These are phyloP conservation scores for Ustilago nuda DNA, from an alignment of 1,284 basidiomycete species.

Conservation along the genomic window DNA sequence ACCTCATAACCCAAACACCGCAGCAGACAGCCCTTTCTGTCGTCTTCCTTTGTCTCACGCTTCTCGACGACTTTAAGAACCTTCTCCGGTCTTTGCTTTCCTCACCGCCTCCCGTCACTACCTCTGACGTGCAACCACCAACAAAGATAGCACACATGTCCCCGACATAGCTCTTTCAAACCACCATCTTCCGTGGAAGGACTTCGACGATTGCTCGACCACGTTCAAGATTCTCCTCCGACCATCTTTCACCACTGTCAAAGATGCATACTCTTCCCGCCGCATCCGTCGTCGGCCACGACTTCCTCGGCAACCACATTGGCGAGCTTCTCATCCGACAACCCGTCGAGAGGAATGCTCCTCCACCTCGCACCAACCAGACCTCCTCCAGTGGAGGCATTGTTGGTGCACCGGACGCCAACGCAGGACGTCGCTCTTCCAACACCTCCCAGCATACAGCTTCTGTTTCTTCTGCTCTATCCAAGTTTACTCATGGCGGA, in stretches of 20 bases:
- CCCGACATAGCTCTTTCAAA: slow-evolving; percentile 12
- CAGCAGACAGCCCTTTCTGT: background rate
- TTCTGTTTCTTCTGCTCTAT: background rate
- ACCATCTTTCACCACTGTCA: slow-evolving; percentile 1
- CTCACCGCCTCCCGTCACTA: background rate
- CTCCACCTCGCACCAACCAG: slow-evolving; percentile 1
- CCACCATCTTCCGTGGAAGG: slow-evolving; percentile 16
- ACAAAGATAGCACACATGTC: slow-evolving; percentile 24
- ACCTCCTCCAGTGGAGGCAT: slow-evolving; percentile 28
- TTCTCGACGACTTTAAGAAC: background rate
- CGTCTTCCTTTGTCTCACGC: background rate
- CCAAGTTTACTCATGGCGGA: background rate
- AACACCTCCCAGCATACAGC: background rate
- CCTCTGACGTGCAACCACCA: background rate
- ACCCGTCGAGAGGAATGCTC: slow-evolving; percentile 16
- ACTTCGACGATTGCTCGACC: slow-evolving; percentile 7
- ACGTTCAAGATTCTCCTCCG: background rate
- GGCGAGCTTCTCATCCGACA: slow-evolving; percentile 50
- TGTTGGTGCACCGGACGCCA: slow-evolving; percentile 9
- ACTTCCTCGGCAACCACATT: slow-evolving; percentile 54
- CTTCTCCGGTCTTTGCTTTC: background rate
- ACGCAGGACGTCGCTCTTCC: slow-evolving; percentile 6
- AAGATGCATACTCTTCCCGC: slow-evolving; percentile 42
- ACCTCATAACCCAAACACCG: background rate
- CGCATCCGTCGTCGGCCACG: slow-evolving; percentile 31